Base-by-base conservation (phyloP, 441 rosid genomes). In the Lepidium campestre region DNA sequence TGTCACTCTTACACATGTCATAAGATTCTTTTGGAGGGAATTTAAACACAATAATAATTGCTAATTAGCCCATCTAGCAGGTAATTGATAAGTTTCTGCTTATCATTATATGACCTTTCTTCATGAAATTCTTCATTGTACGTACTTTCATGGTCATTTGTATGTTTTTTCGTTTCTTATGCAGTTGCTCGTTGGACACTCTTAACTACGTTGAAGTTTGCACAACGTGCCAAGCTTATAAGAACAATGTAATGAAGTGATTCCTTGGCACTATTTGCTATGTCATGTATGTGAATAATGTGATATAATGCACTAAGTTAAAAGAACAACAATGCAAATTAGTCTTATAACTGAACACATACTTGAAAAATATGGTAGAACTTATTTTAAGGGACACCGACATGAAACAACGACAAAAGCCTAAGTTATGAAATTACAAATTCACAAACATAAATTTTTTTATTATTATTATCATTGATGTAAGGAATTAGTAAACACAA, bases 11-110 rank as follows among this genome's bases (percentile, higher is more conserved):
- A n/a, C n/a, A n/a, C n/a, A n/a, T n/a, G n/a, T n/a, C 64, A 68
- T 86, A 95, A 98, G 98, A 95, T 78, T 95, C 99, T 55, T 81
- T 92, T 10, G 99, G 99, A 76, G 99, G 99, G 54, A 95, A 95
- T 75, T 80, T 96, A 58, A 92, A 95, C 73, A 95, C 99, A 35
- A 92, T 73, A 18, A 95, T 95, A 65, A 88, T 95, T 74, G 96
- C 99, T 66, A 95, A 86, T 95, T 32, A 95, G 95, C 57, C 75
- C 75, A 46, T 71, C 75, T 29, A 71, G 36, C 70, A 71, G 69
- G 75, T 71, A 55, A 19, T 46, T 25, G 15, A 46, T 45, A 60
- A 29, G 6, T 52, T 34, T 54, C 42, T 70, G 52, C 27, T 47
- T 35, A 45, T 52, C 46, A 52, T 36, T 52, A 2, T 37, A 14